These are phyloP conservation scores for Jatropha multifida DNA, from an alignment of 441 rosid species.

Conservation along the genomic window DNA sequence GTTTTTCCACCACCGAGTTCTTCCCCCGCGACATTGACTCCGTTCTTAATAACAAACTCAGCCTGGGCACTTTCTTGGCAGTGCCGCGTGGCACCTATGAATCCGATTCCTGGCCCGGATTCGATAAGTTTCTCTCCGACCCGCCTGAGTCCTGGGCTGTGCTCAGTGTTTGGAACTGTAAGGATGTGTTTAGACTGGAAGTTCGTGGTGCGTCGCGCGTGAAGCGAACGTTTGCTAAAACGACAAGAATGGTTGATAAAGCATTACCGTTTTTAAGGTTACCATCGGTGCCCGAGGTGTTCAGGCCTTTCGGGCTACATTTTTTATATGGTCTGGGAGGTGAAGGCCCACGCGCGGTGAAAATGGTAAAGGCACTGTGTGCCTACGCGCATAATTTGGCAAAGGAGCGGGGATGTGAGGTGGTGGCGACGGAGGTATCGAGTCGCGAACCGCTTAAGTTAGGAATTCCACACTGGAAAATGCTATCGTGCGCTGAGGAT, in stretches of 20 bases:
- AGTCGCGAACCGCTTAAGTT: slow-evolving; percentile 61
- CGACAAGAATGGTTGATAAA: slow-evolving; percentile 64
- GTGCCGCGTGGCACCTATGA: slow-evolving; percentile 69
- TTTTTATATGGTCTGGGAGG: slow-evolving; percentile 89
- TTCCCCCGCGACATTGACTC: slow-evolving; percentile 93
- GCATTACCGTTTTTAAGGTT: slow-evolving; percentile 71
- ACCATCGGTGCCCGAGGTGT: slow-evolving; percentile 84
- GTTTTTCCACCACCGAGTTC: slow-evolving; percentile 90
- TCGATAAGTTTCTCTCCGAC: slow-evolving; percentile 49
- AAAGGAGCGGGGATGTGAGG: slow-evolving; percentile 55
- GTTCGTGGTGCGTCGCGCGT: slow-evolving; percentile 71
- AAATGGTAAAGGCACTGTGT: slow-evolving; percentile 59
- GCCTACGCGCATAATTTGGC: slow-evolving; percentile 84
- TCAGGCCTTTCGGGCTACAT: slow-evolving; percentile 73
- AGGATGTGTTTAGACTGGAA: slow-evolving; percentile 66
- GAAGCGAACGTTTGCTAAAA: slow-evolving; percentile 54
- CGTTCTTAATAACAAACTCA: slow-evolving; percentile 68
- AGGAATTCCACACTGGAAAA: slow-evolving; percentile 91
- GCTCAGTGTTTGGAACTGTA: slow-evolving; percentile 83
- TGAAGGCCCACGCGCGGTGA: slow-evolving; percentile 69
- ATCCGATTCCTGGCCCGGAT: slow-evolving; percentile 73
- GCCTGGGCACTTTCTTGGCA: slow-evolving; percentile 74
- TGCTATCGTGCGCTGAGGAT: slow-evolving; percentile 80
- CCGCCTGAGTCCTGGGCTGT: slow-evolving; percentile 95
- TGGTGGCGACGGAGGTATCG: slow-evolving; percentile 82